Evolutionary conservation across 1,139 yeast species (phyloP).

Genomic region (Yamadazyma atmosphaerica): DNA sequence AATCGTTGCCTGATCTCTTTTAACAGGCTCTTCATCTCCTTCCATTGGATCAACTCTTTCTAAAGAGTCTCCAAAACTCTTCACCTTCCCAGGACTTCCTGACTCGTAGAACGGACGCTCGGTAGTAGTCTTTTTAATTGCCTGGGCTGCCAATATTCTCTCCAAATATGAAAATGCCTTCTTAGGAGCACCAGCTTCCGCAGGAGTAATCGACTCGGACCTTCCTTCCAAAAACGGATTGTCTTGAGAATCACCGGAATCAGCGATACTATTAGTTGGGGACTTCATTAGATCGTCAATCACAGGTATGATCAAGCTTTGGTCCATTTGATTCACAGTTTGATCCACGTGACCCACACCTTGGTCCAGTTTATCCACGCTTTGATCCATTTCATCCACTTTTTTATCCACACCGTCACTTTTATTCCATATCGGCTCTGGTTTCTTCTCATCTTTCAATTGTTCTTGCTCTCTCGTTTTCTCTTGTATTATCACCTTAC

Average conservation of each 20-base stretch:
- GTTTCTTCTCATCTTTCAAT: neutral
- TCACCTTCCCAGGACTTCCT: neutral
- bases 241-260: neutral
- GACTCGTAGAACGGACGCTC: neutral
- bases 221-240: slow-evolving; percentile 25
- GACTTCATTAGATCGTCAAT: slow-evolving; percentile 9
- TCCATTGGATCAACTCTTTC: neutral
- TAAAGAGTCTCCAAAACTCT: neutral
- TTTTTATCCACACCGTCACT: neutral
- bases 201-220: slow-evolving; percentile 9
- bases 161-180: slow-evolving; percentile 29
- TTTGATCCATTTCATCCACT: neutral
- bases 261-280: slow-evolving; percentile 4
- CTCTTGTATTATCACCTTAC: slow-evolving; percentile 30
- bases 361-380: neutral
- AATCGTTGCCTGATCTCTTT: neutral
- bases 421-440: neutral
- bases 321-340: slow-evolving; percentile 1
- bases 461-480: slow-evolving; percentile 5
- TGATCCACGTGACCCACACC: neutral
- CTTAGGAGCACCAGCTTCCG: neutral
- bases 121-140: neutral
- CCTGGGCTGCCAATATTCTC: slow-evolving; percentile 25
- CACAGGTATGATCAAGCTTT: slow-evolving; percentile 10
- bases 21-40: neutral